Evolutionary conservation across 108 stramenopile genomes (phyloP).

Genomic region (Cyclostephanos invisitatus): DNA sequence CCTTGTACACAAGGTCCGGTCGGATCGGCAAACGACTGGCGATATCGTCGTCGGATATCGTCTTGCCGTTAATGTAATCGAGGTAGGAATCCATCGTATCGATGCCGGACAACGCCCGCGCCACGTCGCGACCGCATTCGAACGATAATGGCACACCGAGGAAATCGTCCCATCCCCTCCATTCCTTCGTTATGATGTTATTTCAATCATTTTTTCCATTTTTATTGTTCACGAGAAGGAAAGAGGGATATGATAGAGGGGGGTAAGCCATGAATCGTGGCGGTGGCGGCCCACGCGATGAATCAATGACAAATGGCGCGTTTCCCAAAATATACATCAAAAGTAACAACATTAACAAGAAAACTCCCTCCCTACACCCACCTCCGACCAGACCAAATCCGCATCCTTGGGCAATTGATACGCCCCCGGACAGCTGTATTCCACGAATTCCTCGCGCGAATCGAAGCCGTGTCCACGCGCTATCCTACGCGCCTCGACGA

Average conservation of each 20-base stretch:
- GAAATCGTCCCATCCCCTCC: slow-evolving; percentile 79
- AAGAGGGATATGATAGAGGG: too few species aligned
- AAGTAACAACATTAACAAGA: too few species aligned
- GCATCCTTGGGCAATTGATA: slow-evolving; percentile 79
- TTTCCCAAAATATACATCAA: too few species aligned
- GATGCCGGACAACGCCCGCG: slow-evolving; percentile 37
- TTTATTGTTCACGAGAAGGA: too few species aligned
- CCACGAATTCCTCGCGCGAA: slow-evolving; percentile 60
- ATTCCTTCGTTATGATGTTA: too few species aligned
- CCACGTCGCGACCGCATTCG: slow-evolving; percentile 45
- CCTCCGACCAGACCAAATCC: slow-evolving; percentile 60
- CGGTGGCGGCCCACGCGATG: too few species aligned
- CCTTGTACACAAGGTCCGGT: slow-evolving; percentile 70
- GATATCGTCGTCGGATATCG: slow-evolving; percentile 53
- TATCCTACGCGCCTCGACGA: slow-evolving; percentile 65
- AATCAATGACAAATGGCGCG: too few species aligned
- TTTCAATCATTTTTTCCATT: too few species aligned
- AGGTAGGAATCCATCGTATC: slow-evolving; percentile 55
- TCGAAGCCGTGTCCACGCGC: slow-evolving; percentile 70
- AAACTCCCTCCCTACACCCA: background rate
- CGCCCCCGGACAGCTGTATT: slow-evolving; percentile 70
- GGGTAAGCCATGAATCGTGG: too few species aligned
- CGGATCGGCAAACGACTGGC: slow-evolving; percentile 59
- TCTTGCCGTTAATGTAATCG: slow-evolving; percentile 41
- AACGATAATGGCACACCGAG: slow-evolving; percentile 50